phyloP scores from a whole-genome alignment of 2,329 filamentous ascomycete species.

The Leptographium flavum region DNA sequence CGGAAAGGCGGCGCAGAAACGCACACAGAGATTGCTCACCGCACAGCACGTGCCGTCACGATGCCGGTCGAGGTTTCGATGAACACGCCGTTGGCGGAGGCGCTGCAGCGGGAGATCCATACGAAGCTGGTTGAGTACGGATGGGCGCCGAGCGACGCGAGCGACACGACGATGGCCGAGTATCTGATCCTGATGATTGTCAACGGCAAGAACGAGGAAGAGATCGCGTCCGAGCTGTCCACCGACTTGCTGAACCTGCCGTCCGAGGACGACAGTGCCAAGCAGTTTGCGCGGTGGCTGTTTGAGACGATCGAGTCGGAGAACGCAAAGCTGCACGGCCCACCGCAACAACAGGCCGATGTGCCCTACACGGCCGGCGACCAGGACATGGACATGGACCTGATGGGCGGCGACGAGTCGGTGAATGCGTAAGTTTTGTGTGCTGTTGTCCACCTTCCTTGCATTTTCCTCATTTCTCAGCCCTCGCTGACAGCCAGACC shows the following conservation, averaged over 20 bases:
- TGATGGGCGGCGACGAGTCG: constrained; percentile 25
- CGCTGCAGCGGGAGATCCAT: constrained; percentile 70
- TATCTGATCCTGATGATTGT: constrained; percentile 96
- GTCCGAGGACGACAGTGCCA: constrained; percentile 68
- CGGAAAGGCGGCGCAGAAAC: too few species aligned
- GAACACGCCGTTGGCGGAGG: constrained; percentile 71
- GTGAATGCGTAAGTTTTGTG: constrained; percentile 41
- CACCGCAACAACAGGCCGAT: not conserved
- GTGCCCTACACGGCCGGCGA: constrained; percentile 18
- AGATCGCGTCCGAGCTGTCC: constrained; percentile 78
- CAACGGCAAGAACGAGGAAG: constrained; percentile 83
- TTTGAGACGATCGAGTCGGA: constrained; percentile 69
- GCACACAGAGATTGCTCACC: too few species aligned
- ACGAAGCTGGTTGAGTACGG: constrained; percentile 86
- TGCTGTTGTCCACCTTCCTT: not conserved
- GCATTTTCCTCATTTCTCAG: not conserved
- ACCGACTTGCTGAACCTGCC: constrained; percentile 72
- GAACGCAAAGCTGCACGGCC: constrained; percentile 46
- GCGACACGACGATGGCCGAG: constrained; percentile 76
- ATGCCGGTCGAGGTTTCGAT: constrained; percentile 71
- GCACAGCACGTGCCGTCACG: constrained; percentile 15
- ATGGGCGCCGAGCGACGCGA: constrained; percentile 67
- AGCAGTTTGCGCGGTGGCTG: constrained; percentile 82
- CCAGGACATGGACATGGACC: constrained; percentile 62
- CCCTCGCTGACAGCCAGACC: constrained; percentile 53